Evolutionary conservation across 106 monocot genomes (phyloP).

Genomic region (Acanthochlamys bracteata): DNA sequence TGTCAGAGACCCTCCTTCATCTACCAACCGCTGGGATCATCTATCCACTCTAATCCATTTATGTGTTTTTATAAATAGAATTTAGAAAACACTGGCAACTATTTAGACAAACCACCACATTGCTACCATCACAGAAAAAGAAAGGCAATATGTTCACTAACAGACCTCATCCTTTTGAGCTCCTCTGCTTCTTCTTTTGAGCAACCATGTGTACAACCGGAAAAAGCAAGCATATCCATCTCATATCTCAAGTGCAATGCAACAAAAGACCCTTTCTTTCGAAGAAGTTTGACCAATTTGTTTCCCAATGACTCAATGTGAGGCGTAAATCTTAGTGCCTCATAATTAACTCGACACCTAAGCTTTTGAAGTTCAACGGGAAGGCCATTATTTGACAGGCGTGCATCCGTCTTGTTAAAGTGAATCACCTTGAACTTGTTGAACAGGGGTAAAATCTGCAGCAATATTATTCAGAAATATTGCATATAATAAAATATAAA

Average conservation of each 20-base stretch:
- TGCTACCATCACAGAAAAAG: neutral
- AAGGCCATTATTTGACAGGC: conserved; percentile 89
- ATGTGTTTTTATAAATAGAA: neutral
- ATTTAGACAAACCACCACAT: neutral
- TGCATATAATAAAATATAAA: neutral
- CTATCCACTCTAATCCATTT: too few relatives aligned
- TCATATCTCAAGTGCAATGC: conserved; percentile 96
- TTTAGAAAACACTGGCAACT: neutral
- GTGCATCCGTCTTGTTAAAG: conserved; percentile 92
- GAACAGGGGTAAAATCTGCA: conserved; percentile 87
- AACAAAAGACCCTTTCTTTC: conserved; percentile 50
- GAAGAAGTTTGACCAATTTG: conserved; percentile 58
- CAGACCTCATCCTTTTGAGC: conserved; percentile 82
- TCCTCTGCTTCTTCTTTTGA: conserved; percentile 73
- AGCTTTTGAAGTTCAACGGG: conserved; percentile 68
- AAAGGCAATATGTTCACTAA: conserved; percentile 5
- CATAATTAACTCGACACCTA: conserved; percentile 86
- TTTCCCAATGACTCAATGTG: conserved; percentile 81
- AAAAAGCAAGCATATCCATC: conserved; percentile 99
- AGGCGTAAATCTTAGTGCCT: conserved; percentile 79
- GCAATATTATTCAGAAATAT: conserved; percentile 2
- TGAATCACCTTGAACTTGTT: conserved; percentile 62
- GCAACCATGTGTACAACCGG: conserved; percentile 90
- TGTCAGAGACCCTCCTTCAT: too few relatives aligned
- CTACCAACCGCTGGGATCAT: too few relatives aligned